Evolutionary conservation across 139 green algal genomes (phyloP), one percentile per base, ranked within the genome.

Genomic region (Micractinium sp.): DNA sequence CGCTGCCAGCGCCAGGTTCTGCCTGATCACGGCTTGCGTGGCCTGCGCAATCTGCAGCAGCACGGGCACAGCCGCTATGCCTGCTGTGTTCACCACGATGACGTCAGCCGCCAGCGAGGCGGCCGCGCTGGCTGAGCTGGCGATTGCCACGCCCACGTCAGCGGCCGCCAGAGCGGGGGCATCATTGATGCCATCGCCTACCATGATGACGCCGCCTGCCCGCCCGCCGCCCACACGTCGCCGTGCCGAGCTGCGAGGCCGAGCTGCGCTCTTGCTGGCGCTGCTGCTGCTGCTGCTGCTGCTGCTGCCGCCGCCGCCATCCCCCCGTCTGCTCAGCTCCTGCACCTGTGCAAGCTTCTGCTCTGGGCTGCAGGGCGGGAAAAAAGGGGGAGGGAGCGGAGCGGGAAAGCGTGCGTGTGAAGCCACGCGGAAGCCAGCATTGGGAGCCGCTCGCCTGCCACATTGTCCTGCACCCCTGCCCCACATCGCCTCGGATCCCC

Each of bases 1-100:
- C 19, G 96, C 76, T 0, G 97, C 95, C n/a, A 99, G 89, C 20
- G 74, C 81, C 60, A 99, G 89, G 90, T 99, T 99, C 92, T 98
- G 95, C 41, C 56, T 53, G 29, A 96, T 74, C 7, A 95, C 90
- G 12, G 61, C 66, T 63, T 95, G 82, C 20, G 95, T 98, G 41
- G 81, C 85, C 53, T 88, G 25, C 0, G 96, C 95, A 14, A 97
- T 5, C 0, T 69, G 19, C 82, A 99, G 92, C 67, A 98, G 93
- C 85, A 94, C 92, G 18, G 97, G 97, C 85, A 99, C 86, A 69
- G 94, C 93, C 4, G 93, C 89, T 18, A 97, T 92, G n/a, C 95
- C 96, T 41, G 91, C 89, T 69, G 89, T 92, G 80, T 94, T 96
- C 35, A 99, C 91, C 53, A 99, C 87, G 25, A 98, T 93, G 9